Base-by-base conservation (phyloP, 139 green algal genomes). In the Chlamydomonas schloesseri region DNA sequence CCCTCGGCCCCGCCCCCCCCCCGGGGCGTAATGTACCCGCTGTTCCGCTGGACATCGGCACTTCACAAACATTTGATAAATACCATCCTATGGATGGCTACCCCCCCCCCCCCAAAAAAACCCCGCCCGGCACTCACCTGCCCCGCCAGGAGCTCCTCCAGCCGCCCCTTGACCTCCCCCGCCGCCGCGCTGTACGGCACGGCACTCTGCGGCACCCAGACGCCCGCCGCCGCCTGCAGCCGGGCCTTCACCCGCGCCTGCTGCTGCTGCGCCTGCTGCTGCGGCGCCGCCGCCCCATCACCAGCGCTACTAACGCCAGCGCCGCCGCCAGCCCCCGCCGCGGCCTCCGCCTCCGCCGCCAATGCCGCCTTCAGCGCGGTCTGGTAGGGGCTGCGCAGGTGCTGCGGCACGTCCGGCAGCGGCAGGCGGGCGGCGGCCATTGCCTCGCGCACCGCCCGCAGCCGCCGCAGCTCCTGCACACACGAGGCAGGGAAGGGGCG, bases 381-480 rank as follows among this genome's bases (percentile, higher is more conserved):
- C 36, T 67, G 20, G 57, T 81, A 84, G 5, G 88, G 82, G 24
- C 28, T 26, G 3, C 70, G 76, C 36, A 88, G 73, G 29, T 68
- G 50, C 58, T 62, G 15, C 26, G 76, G 46, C 26, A 89, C 83
- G 8, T n/a, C 34, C 0, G 23, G 31, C 31, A 93, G 79, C 28
- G 28, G 57, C 55, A 93, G 31, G 26, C 88, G 83, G 46, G 47
- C 24, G 8, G 47, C 47, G 11, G 64, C 77, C 71, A 90, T 88
- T 8, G 68, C 57, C 0, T 72, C 65, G 1, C 37, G 50, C 15
- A 92, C 42, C 21, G 55, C 42, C 1, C 55, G n/a, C 13, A 90
- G 75, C 15, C 73, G 33, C 68, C 50, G 31, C 37, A 53, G 36
- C 36, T 34, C 78, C 58, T 50, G 76, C 50, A 33, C 11, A 14